phyloP scores from a whole-genome alignment of 208 protist species.

The Leishmania amazonensis region DNA sequence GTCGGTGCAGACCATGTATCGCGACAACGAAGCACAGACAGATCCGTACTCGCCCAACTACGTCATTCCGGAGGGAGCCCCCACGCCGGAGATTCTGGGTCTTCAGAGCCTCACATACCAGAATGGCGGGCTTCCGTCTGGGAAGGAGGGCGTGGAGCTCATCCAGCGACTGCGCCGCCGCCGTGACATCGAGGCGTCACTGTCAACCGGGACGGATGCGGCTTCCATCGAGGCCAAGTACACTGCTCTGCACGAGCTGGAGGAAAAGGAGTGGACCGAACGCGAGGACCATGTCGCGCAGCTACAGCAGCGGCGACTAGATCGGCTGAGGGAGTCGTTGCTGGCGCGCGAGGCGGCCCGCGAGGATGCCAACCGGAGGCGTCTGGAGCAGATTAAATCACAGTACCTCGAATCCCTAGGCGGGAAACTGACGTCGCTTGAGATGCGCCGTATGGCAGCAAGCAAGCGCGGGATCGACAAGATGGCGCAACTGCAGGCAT shows the following conservation, averaged over 20 bases:
- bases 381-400: slow-evolving; percentile 65
- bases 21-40: slow-evolving; percentile 92
- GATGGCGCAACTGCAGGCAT: slow-evolving; percentile 12
- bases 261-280: slow-evolving; percentile 88
- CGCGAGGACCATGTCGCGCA: slow-evolving; percentile 77
- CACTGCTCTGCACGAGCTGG: slow-evolving; percentile 65
- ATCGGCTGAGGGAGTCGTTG: slow-evolving; percentile 54
- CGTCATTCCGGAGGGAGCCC: slow-evolving; percentile 65
- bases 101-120: slow-evolving; percentile 68
- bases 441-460: slow-evolving; percentile 32
- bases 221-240: slow-evolving; percentile 54
- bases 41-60: slow-evolving; percentile 90
- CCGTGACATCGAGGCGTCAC: slow-evolving; percentile 66
- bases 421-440: slow-evolving; percentile 47
- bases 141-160: slow-evolving; percentile 83
- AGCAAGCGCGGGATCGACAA: slow-evolving; percentile 41
- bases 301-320: slow-evolving; percentile 76
- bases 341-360: slow-evolving; percentile 65
- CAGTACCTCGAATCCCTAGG: slow-evolving; percentile 48
- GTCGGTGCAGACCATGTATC: slow-evolving; percentile 65
- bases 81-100: slow-evolving; percentile 73
- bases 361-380: slow-evolving; percentile 52
- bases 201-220: slow-evolving; percentile 53
- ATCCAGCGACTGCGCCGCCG: slow-evolving; percentile 90
- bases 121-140: slow-evolving; percentile 73